Conservation (phyloP, 1,284 basidiomycete genomes). For the Cryptococcus depauperatus region DNA sequence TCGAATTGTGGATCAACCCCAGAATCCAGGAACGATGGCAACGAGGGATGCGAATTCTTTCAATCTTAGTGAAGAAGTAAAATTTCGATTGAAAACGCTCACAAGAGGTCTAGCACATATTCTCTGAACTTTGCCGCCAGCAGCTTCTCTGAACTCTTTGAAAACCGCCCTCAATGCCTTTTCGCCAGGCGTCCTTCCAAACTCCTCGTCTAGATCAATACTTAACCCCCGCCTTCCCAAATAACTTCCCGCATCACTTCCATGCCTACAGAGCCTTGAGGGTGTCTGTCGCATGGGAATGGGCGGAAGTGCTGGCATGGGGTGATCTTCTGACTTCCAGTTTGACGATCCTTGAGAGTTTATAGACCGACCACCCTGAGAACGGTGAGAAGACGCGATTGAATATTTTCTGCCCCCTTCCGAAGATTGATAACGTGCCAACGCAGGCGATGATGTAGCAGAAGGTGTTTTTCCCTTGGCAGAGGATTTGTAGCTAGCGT, state of each 20-base stretch:
- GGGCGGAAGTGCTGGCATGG: conserved; percentile 33
- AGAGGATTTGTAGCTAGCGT: conserved; percentile 9
- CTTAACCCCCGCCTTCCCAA: conserved; percentile 23
- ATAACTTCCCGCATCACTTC: conserved; percentile 36
- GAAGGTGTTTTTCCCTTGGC: conserved; percentile 12
- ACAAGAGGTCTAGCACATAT: conserved; percentile 65
- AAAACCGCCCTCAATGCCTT: conserved; percentile 80
- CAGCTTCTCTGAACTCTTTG: conserved; percentile 67
- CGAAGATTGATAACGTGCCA: conserved; percentile 12
- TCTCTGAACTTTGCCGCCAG: conserved; percentile 65
- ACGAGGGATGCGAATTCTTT: conserved; percentile 60
- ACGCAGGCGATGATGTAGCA: conserved; percentile 8
- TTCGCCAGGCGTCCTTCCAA: conserved; percentile 60
- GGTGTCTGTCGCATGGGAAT: conserved; percentile 31
- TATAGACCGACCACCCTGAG: conserved; percentile 30
- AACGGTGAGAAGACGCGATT: conserved; percentile 29
- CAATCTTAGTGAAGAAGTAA: neutral
- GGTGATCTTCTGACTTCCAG: conserved; percentile 34
- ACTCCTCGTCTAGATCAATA: conserved; percentile 24
- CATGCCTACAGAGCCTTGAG: conserved; percentile 28
- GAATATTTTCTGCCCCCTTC: conserved; percentile 28
- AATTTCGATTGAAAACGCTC: conserved; percentile 29
- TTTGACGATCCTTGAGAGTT: conserved; percentile 36
- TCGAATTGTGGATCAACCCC: conserved; percentile 71
- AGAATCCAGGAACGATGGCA: conserved; percentile 60